Evolutionary conservation across 2,329 filamentous ascomycete genomes (phyloP).

Genomic region (Cladosporium cucumerinum): DNA sequence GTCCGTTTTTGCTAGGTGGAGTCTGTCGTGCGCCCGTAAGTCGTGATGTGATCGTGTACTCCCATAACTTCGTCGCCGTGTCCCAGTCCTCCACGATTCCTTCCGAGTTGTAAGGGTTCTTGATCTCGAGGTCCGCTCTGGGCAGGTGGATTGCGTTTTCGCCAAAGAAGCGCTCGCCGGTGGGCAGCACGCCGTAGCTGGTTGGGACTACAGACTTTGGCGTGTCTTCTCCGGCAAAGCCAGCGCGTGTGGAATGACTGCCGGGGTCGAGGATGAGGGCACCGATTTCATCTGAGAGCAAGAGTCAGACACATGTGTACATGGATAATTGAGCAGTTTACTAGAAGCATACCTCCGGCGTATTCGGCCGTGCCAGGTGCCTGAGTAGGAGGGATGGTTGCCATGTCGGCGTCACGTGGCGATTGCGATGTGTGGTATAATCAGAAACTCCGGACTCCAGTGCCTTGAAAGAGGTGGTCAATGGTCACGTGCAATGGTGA

Average conservation of each 20-base stretch:
- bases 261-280: conserved; percentile 95
- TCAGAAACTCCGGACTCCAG: conserved; percentile 13
- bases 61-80: conserved; percentile 82
- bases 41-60: conserved; percentile 84
- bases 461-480: neutral
- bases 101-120: conserved; percentile 87
- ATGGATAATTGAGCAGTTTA: neutral
- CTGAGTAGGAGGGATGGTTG: conserved; percentile 28
- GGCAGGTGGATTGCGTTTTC: conserved; percentile 85
- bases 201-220: conserved; percentile 91
- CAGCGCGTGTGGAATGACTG: conserved; percentile 84
- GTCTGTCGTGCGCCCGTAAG: conserved; percentile 73
- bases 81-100: conserved; percentile 97
- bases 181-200: conserved; percentile 68
- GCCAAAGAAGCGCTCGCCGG: conserved; percentile 67
- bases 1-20: conserved; percentile 69
- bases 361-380: conserved; percentile 44
- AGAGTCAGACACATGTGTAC: neutral
- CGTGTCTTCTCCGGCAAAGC: conserved; percentile 95
- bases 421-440: neutral
- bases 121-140: conserved; percentile 71
- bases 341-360: conserved; percentile 39
- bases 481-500: conserved; percentile 18
- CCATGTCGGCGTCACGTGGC: conserved; percentile 2
- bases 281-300: conserved; percentile 79